Base-by-base conservation (phyloP, 352 stramenopile genomes). In the Phytophthora podocarpi region DNA sequence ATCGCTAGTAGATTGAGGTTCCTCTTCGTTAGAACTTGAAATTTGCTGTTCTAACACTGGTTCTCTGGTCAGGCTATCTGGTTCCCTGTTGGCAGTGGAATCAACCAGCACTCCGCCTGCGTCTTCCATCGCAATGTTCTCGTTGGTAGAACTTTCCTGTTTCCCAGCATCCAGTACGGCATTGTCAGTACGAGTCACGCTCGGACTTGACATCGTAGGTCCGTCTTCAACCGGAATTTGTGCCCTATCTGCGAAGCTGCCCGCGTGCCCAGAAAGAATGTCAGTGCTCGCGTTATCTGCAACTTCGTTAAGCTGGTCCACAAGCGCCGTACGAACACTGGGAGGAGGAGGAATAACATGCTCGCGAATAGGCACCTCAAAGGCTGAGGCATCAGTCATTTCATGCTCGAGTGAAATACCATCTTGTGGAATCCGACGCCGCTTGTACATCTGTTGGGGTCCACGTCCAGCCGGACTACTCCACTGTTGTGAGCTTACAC, bases 401-500 rank as follows among this genome's bases (percentile, higher is more conserved):
- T 55, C 51, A 53, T 52, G 16, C 6, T 63, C 47, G 12, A 53
- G 26, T 30, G 59, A 23, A 4, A 62, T 7, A 20, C 24, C 51
- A 2, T 55, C 47, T 24, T 42, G 67, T 24, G 52, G 48, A 46
- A 73, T 39, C 13, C 62, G 55, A 23, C 59, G 67, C 0, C 71
- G 71, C 49, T 77, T 77, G 43, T 68, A 60, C 2, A 68, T 47
- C 7, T 49, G 58, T 36, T 46, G 41, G n/a, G 43, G 41, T 20
- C 32, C 56, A 48, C 16, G 54, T 4, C 45, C 61, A 42, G 21
- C 56, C 5, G 52, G 49, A 54, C 47, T 76, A 26, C 16, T 48
- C 66, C 59, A 71, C 13, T 55, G 50, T 20, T 63, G 41, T 4
- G 54, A 64, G 18, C 47, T 62, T 7, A 59, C 35, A 60, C 69